These are phyloP conservation scores for Fusarium buxicola DNA, from an alignment of 2,329 filamentous ascomycete genomes.

Conservation along the genomic window DNA sequence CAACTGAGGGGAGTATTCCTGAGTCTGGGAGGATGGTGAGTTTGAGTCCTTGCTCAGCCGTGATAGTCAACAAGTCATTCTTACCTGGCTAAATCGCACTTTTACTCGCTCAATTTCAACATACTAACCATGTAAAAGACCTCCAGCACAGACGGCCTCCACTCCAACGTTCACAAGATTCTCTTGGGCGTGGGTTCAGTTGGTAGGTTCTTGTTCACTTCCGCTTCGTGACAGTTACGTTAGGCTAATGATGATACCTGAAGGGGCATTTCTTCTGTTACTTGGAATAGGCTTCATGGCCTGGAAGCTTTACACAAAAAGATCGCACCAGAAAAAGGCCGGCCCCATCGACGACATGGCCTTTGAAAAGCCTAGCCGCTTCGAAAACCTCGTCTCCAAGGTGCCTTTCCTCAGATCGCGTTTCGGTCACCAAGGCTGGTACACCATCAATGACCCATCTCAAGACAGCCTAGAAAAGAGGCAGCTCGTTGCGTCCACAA, in stretches of 20 bases:
- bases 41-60: slow-evolving; percentile 3
- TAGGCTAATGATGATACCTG: slow-evolving; percentile 6
- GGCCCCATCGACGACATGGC: slow-evolving; percentile 32
- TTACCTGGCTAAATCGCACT: neutral
- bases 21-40: slow-evolving; percentile 34
- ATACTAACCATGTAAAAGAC: slow-evolving; percentile 30
- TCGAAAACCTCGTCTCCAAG: slow-evolving; percentile 45
- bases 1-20: slow-evolving; percentile 22
- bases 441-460: slow-evolving; percentile 48
- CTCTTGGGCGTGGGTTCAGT: slow-evolving; percentile 40
- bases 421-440: slow-evolving; percentile 51
- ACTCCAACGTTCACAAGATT: slow-evolving; percentile 43
- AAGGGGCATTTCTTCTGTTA: slow-evolving; percentile 39
- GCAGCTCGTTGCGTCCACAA: slow-evolving; percentile 7
- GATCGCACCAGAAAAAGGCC: slow-evolving; percentile 12
- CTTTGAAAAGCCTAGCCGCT: slow-evolving; percentile 40
- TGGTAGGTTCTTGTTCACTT: slow-evolving; percentile 28
- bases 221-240: neutral
- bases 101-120: neutral
- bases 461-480: slow-evolving; percentile 39
- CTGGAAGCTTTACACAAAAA: slow-evolving; percentile 39
- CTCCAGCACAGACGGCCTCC: slow-evolving; percentile 18
- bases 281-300: slow-evolving; percentile 38
- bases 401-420: slow-evolving; percentile 53
- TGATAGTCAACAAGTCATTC: neutral